phyloP scores from a whole-genome alignment of 2,329 filamentous ascomycete genomes.

The Diaporthe capsici region DNA sequence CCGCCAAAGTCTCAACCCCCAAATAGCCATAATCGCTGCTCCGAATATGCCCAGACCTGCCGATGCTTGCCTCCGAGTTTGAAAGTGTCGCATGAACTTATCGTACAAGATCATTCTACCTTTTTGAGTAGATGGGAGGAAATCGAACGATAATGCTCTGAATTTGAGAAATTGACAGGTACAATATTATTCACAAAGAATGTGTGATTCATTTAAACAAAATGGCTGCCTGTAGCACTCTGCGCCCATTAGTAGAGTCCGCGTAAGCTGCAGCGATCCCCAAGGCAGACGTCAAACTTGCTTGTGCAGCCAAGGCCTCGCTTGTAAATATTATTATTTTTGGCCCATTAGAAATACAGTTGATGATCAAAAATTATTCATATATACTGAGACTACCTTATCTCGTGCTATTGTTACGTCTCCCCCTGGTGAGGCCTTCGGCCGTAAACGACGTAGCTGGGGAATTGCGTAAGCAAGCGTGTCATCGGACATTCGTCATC shows the following conservation, averaged over 20 bases:
- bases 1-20: neutral
- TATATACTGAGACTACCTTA: neutral
- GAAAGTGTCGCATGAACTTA: neutral
- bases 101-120: neutral
- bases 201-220: neutral
- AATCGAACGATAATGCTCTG: neutral
- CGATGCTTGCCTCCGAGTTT: neutral
- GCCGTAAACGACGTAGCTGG: conserved; percentile 45
- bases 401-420: neutral
- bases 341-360: too few species aligned
- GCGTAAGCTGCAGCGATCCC: conserved; percentile 2
- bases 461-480: conserved; percentile 41
- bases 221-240: neutral
- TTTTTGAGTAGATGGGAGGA: too few species aligned
- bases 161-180: neutral
- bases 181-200: neutral
- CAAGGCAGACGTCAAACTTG: conserved; percentile 16
- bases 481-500: conserved; percentile 22
- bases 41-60: neutral
- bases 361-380: neutral
- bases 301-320: neutral
- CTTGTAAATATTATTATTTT: too few species aligned
- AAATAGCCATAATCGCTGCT: neutral
- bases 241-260: neutral
- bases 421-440: conserved; percentile 33